phyloP scores from a whole-genome alignment of 2,329 filamentous ascomycete genomes.

The Myriangium duriaei region DNA sequence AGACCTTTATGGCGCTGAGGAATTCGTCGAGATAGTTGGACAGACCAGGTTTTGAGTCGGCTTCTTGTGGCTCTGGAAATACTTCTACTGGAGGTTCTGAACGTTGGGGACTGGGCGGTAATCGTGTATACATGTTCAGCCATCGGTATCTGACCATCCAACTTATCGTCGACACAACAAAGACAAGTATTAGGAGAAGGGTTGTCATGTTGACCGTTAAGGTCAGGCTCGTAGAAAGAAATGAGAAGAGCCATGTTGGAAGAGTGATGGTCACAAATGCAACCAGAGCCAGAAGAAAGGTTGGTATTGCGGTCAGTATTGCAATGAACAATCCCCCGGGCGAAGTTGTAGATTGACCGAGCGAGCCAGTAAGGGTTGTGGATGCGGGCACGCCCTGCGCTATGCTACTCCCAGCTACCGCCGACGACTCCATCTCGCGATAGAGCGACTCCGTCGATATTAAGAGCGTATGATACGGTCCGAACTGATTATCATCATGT shows the following conservation, averaged over 20 bases:
- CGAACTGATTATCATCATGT: no score
- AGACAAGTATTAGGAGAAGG: conserved; percentile 67
- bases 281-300: conserved; percentile 61
- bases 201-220: conserved; percentile 99
- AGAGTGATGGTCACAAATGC: conserved; percentile 79
- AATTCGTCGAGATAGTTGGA: conserved; percentile 98
- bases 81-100: conserved; percentile 93
- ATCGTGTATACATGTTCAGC: conserved; percentile 88
- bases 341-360: conserved; percentile 11
- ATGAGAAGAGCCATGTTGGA: conserved; percentile 75
- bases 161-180: conserved; percentile 69
- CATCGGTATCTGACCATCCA: conserved; percentile 95
- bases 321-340: conserved; percentile 22
- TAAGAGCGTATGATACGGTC: no score
- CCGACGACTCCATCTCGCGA: background rate
- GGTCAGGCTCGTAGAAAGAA: conserved; percentile 86
- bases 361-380: conserved; percentile 3
- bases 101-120: conserved; percentile 86
- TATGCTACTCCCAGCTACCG: background rate
- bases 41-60: conserved; percentile 76
- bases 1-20: conserved; percentile 95
- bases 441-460: no score
- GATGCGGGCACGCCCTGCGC: conserved; percentile 2
- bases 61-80: conserved; percentile 85
- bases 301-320: conserved; percentile 38